A percentile compares a stretch with the other conserved stretches of the same genome.
Evolutionary conservation across 2,329 filamentous ascomycete genomes (phyloP).

Genomic region (Aspergillus sp.): DNA sequence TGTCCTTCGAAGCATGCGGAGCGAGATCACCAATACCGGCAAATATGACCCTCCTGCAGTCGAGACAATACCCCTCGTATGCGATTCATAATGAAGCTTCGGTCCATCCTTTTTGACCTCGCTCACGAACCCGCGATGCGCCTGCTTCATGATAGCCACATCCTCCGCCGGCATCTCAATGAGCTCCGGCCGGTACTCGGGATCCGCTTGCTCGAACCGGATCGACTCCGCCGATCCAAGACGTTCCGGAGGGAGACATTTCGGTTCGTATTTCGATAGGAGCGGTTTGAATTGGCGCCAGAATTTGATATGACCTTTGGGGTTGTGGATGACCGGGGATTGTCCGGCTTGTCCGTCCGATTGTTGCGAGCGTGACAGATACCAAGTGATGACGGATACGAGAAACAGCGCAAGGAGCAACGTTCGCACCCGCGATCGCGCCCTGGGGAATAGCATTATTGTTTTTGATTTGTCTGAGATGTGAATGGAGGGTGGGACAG

Average conservation of each 20-base stretch:
- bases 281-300: conserved; percentile 29
- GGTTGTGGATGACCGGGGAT: conserved; percentile 1
- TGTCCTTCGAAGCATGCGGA: conserved; percentile 40
- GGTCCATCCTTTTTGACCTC: conserved; percentile 20
- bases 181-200: conserved; percentile 23
- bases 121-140: conserved; percentile 30
- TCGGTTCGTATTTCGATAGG: conserved; percentile 25
- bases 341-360: neutral
- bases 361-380: conserved; percentile 9
- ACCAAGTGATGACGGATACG: conserved; percentile 10
- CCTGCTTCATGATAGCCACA: conserved; percentile 25
- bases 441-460: conserved; percentile 12
- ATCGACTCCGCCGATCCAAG: conserved; percentile 19
- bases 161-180: conserved; percentile 24
- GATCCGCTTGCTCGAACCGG: conserved; percentile 21
- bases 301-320: conserved; percentile 21
- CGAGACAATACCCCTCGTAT: conserved; percentile 40
- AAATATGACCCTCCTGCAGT: conserved; percentile 40
- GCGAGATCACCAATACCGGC: conserved; percentile 38
- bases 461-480: neutral
- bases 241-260: conserved; percentile 21
- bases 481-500: neutral
- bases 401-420: conserved; percentile 13
- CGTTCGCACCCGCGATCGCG: conserved; percentile 11
- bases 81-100: conserved; percentile 26